phyloP scores from a whole-genome alignment of 257 asterid species.

The Nicotiana undulata region DNA sequence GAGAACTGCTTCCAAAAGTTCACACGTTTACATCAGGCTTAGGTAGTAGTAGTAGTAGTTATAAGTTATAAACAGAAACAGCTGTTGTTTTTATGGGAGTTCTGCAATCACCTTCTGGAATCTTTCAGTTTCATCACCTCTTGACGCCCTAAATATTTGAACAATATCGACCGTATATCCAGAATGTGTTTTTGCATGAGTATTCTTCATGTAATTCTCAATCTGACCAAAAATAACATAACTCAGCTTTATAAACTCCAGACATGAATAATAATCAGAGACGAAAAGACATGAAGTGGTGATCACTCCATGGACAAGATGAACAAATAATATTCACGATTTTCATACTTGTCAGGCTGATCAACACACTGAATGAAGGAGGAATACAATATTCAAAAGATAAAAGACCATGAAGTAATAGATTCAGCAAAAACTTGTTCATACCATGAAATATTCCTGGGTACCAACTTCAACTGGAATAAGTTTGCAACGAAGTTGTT shows the following conservation, averaged over 20 bases:
- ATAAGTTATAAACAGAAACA: neutral
- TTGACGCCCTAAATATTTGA: constrained; percentile 73
- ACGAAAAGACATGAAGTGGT: neutral
- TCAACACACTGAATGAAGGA: neutral
- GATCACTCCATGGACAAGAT: neutral
- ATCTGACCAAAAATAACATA: constrained; percentile 33
- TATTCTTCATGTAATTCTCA: constrained; percentile 70
- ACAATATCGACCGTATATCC: constrained; percentile 50
- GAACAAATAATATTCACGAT: neutral
- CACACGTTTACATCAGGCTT: constrained; percentile 7
- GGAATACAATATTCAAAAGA: constrained; percentile 2
- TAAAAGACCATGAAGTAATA: constrained; percentile 15
- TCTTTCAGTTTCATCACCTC: constrained; percentile 70
- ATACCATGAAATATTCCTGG: constrained; percentile 50
- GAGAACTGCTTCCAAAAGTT: constrained; percentile 43
- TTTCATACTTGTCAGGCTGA: neutral
- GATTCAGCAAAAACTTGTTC: neutral
- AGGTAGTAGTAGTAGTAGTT: neutral
- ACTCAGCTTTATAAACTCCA: neutral
- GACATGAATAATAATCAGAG: neutral
- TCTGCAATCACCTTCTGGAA: constrained; percentile 49
- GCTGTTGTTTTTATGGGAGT: neutral
- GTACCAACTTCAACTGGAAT: constrained; percentile 59
- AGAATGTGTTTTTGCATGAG: constrained; percentile 89
- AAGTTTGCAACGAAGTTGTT: constrained; percentile 71